Evolutionary conservation across 345 rosid species (phyloP).

Genomic region (Atalantia buxifolia): DNA sequence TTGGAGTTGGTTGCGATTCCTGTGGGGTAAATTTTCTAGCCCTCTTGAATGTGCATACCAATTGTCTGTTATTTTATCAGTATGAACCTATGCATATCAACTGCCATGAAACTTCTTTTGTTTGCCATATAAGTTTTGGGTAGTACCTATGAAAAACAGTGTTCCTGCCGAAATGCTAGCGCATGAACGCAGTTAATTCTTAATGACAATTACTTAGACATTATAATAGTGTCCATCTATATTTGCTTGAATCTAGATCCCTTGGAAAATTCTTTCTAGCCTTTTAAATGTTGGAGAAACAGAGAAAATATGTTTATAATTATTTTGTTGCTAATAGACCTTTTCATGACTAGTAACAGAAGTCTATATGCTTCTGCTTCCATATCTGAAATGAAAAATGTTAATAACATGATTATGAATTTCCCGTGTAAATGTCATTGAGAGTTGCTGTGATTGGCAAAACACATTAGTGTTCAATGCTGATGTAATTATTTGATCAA

Average conservation of each 20-base stretch:
- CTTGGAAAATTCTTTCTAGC: not conserved
- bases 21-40: slow-evolving; percentile 51
- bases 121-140: not conserved
- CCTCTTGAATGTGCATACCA: not conserved
- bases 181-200: not conserved
- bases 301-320: not conserved
- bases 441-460: not conserved
- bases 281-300: not conserved
- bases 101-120: not conserved
- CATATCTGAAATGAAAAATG: not conserved
- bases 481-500: not conserved
- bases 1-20: slow-evolving; percentile 62
- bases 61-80: not conserved
- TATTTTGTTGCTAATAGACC: not conserved
- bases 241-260: not conserved
- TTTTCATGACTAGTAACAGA: not conserved
- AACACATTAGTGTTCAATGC: not conserved
- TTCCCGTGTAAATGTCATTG: not conserved
- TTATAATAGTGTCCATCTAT: not conserved
- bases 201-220: not conserved
- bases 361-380: not conserved
- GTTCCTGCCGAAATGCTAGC: not conserved
- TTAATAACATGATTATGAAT: not conserved
- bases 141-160: not conserved
- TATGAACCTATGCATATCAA: not conserved